A percentile compares a stretch with the other conserved stretches of the same genome.
These are phyloP conservation scores for Eustoma russellianum DNA, from an alignment of 257 asterid species.

Conservation along the genomic window DNA sequence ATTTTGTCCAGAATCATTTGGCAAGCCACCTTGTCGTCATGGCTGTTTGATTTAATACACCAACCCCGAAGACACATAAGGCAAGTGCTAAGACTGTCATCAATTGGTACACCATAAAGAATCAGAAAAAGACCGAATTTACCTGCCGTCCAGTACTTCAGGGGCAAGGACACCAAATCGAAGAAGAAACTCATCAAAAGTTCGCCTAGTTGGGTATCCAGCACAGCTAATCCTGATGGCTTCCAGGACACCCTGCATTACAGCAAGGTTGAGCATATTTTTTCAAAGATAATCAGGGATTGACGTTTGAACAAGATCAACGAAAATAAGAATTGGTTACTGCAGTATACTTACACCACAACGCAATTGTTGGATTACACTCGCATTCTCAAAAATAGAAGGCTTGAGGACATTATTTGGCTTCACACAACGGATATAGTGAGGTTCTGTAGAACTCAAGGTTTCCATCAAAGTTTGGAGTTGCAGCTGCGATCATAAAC, in stretches of 20 bases:
- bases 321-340: slow-evolving; percentile 11
- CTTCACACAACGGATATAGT: slow-evolving; percentile 97
- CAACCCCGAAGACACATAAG: neutral
- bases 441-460: slow-evolving; percentile 88
- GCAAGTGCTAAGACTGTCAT: too few relatives aligned
- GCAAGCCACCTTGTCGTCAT: slow-evolving; percentile 81
- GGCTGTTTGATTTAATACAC: slow-evolving; percentile 31
- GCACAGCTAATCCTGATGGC: slow-evolving; percentile 99
- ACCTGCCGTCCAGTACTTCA: slow-evolving; percentile 59
- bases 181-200: slow-evolving; percentile 93
- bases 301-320: slow-evolving; percentile 6
- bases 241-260: slow-evolving; percentile 86
- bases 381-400: slow-evolving; percentile 81
- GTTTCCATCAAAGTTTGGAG: slow-evolving; percentile 98
- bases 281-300: neutral
- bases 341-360: slow-evolving; percentile 86
- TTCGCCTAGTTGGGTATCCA: slow-evolving; percentile 97
- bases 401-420: slow-evolving; percentile 94
- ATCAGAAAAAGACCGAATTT: slow-evolving; percentile 19
- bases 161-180: slow-evolving; percentile 98
- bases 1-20: slow-evolving; percentile 79
- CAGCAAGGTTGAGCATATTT: neutral
- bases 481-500: slow-evolving; percentile 65
- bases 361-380: slow-evolving; percentile 87
- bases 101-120: neutral